Base-by-base conservation (phyloP, 2,329 filamentous ascomycete genomes). In the Colletotrichum tofieldiae region DNA sequence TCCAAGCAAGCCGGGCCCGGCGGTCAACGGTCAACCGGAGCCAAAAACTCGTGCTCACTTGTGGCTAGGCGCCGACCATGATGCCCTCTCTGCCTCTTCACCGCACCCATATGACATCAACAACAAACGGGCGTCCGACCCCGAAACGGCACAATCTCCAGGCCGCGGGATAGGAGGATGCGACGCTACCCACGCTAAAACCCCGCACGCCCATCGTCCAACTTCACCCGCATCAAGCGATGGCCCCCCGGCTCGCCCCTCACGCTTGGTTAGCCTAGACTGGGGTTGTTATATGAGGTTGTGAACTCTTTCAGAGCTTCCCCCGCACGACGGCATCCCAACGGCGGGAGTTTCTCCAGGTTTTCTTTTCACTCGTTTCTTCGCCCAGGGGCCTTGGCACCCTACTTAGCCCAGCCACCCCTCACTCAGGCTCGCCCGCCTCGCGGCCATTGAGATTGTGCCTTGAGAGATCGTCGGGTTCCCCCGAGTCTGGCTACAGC, bases 161-260 rank as follows among this genome's bases (percentile, higher is more conserved):
- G 70, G 55, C 37, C 52, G 59, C 60, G 70, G 65, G 47, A 60
- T 32, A 51, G 59, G 55, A 70, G 65, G 65, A 72, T 72, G 60
- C 70, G 65, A 69, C 69, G 69, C 52, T 65, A 47, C 54, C 16
- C 51, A 60, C 60, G 70, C 70, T 65, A 65, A 72, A 72, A 70
- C 70, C 70, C 70, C 65, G 70, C 70, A 70, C 54, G 54, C 60
- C 49, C 54, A 63, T 47, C 59, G 45, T 29, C 14, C 52, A 58
- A 14, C 52, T 52, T 70, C 62, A 47, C 67, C 52, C 54, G 35
- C 54, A 55, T 59, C 37, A 65, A 59, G 37, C 20, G 26, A 8
- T 18, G 18, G 26, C 65, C 66, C 67, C 66, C 67, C 32, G 20
- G 65, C 11, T 47, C 39, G 29, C 20, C 49, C 65, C 49, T 41